phyloP scores from a whole-genome alignment of 73 alveolate species.

The Paramecium biaurelia region DNA sequence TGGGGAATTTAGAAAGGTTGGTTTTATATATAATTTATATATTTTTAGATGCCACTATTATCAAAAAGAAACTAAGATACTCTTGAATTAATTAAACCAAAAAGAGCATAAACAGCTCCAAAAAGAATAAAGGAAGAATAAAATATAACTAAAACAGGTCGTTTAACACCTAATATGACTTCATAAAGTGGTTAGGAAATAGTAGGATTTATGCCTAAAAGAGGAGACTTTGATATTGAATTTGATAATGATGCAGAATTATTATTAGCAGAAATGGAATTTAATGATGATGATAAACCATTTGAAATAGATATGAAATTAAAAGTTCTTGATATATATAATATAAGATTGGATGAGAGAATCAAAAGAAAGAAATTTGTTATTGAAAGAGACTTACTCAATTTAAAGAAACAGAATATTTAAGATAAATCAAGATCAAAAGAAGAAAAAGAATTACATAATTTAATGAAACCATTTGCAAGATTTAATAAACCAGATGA shows the following conservation, averaged over 20 bases:
- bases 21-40: background rate
- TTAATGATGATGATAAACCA: slow-evolving; percentile 91
- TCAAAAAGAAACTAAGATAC: slow-evolving; percentile 58
- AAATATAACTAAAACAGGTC: slow-evolving; percentile 59
- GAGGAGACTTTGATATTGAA: slow-evolving; percentile 98
- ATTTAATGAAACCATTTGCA: slow-evolving; percentile 83
- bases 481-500: slow-evolving; percentile 79
- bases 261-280: slow-evolving; percentile 93
- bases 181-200: slow-evolving; percentile 77
- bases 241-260: slow-evolving; percentile 97
- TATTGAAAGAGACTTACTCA: slow-evolving; percentile 92
- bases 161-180: slow-evolving; percentile 68
- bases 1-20: slow-evolving; percentile 26
- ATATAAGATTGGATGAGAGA: slow-evolving; percentile 95
- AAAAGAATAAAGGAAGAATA: slow-evolving; percentile 69
- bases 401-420: slow-evolving; percentile 71
- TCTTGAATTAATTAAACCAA: slow-evolving; percentile 43
- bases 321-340: slow-evolving; percentile 90
- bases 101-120: slow-evolving; percentile 51
- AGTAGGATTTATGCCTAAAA: slow-evolving; percentile 97
- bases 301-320: slow-evolving; percentile 87
- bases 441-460: slow-evolving; percentile 75
- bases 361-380: slow-evolving; percentile 94
- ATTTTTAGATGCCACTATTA: slow-evolving; percentile 35
- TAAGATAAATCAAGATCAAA: slow-evolving; percentile 69